Conservation (phyloP, 192 early-diverging fungal genomes). For the Linnemannia hyalina region DNA sequence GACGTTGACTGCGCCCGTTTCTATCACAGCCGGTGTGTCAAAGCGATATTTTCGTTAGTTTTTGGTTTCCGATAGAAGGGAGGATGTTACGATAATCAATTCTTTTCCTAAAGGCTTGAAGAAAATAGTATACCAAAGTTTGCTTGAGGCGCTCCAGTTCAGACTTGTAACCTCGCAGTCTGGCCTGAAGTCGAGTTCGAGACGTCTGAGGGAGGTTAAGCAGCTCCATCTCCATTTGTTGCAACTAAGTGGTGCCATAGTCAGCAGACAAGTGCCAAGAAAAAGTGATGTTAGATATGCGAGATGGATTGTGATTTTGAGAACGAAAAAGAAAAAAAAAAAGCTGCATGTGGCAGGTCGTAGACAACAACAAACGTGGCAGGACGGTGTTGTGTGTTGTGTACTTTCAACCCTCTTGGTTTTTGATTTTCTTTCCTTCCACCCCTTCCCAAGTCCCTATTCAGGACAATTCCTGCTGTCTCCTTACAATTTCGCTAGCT, state of each 20-base stretch:
- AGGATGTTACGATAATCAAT: background rate
- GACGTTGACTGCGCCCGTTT: constrained; percentile 61
- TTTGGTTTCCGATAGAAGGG: background rate
- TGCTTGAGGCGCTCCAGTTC: constrained; percentile 84
- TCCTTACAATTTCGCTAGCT: constrained; percentile 87
- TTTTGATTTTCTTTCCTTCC: background rate
- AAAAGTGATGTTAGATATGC: background rate
- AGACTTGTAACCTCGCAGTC: constrained; percentile 78
- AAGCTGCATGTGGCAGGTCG: background rate
- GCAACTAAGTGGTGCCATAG: constrained; percentile 63
- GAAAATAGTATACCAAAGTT: constrained; percentile 70
- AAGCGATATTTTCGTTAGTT: background rate
- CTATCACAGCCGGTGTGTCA: constrained; percentile 26
- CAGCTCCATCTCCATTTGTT: constrained; percentile 96
- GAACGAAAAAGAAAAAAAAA: background rate
- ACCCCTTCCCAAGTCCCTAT: background rate
- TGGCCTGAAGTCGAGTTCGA: constrained; percentile 75
- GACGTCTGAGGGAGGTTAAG: constrained; percentile 75
- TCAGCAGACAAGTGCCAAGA: background rate
- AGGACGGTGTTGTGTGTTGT: background rate
- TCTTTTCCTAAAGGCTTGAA: no score
- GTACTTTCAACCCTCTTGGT: background rate
- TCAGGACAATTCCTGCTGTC: background rate
- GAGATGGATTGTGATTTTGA: background rate
- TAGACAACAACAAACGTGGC: background rate